Evolutionary conservation across 2,329 filamentous ascomycete species (phyloP).

Genomic region (Ophiostoma angusticollis): DNA sequence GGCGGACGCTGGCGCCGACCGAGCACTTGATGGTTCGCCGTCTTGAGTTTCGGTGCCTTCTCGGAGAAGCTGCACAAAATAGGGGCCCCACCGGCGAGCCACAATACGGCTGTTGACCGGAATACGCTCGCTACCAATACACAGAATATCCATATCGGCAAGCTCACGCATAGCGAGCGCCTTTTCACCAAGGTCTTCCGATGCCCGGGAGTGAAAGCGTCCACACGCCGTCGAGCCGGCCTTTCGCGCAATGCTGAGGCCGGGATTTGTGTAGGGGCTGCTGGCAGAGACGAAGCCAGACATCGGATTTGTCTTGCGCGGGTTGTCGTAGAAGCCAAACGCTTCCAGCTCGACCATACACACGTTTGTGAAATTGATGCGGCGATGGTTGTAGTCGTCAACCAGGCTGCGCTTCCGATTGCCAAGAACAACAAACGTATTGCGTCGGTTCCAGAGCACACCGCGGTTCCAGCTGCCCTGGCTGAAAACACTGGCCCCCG

Average conservation of each 20-base stretch:
- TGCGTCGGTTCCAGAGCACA: constrained; percentile 82
- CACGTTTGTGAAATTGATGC: constrained; percentile 94
- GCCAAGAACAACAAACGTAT: constrained; percentile 89
- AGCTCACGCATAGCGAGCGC: constrained; percentile 72
- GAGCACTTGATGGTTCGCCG: constrained; percentile 63
- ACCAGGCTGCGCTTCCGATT: constrained; percentile 88
- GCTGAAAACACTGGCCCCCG: constrained; percentile 84
- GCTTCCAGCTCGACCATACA: constrained; percentile 96
- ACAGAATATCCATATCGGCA: constrained; percentile 92
- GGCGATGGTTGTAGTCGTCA: constrained; percentile 94
- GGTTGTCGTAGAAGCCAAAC: constrained; percentile 95
- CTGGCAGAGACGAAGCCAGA: constrained; percentile 80
- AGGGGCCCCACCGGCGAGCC: constrained; percentile 82
- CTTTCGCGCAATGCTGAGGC: constrained; percentile 44
- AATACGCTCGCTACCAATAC: constrained; percentile 79
- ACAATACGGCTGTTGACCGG: constrained; percentile 87
- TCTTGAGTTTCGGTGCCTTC: constrained; percentile 64
- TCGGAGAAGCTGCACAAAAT: constrained; percentile 82
- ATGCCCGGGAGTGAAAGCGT: constrained; percentile 60
- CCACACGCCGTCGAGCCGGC: constrained; percentile 59
- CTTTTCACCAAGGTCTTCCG: constrained; percentile 74
- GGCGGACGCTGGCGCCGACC: constrained; percentile 49
- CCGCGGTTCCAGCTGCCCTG: constrained; percentile 97
- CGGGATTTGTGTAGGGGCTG: constrained; percentile 48
- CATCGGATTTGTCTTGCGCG: constrained; percentile 61